These are phyloP conservation scores for Herpetomonas samuelpessoai DNA, from an alignment of 208 protist genomes.

Conservation along the genomic window DNA sequence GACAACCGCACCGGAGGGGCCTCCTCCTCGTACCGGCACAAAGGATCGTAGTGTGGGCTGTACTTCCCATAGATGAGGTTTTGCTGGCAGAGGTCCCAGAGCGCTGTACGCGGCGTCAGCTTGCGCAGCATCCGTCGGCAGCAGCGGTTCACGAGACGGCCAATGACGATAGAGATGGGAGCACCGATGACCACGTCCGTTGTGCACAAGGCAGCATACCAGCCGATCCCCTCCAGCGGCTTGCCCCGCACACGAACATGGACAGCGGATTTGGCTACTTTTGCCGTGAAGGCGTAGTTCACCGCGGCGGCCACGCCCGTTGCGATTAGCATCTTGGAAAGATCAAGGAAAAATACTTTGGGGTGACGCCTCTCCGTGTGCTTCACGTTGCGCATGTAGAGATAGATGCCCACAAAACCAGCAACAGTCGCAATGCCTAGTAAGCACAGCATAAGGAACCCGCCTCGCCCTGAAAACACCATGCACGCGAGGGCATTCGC, in stretches of 20 bases:
- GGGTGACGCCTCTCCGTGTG: slow-evolving; percentile 27
- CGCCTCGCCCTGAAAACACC: slow-evolving; percentile 39
- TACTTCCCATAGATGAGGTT: slow-evolving; percentile 37
- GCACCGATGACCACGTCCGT: slow-evolving; percentile 32
- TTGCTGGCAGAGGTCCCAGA: slow-evolving; percentile 22
- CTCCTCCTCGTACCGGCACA: slow-evolving; percentile 14
- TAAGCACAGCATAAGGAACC: slow-evolving; percentile 26
- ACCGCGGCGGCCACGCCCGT: slow-evolving; percentile 17
- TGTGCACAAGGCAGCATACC: slow-evolving; percentile 39
- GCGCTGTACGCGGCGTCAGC: slow-evolving; percentile 2
- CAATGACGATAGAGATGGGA: slow-evolving; percentile 28
- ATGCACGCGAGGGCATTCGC: slow-evolving; percentile 20
- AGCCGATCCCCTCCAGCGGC: slow-evolving; percentile 44
- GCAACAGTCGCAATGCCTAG: slow-evolving; percentile 18
- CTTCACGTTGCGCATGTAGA: slow-evolving; percentile 14
- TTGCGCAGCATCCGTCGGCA: slow-evolving; percentile 9
- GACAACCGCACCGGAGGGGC: slow-evolving; percentile 19
- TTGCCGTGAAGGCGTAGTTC: slow-evolving; percentile 40
- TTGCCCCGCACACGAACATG: slow-evolving; percentile 25
- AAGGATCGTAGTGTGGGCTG: slow-evolving; percentile 23
- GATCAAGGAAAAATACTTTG: slow-evolving; percentile 31
- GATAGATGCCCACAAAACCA: slow-evolving; percentile 25
- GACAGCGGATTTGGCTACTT: slow-evolving; percentile 19
- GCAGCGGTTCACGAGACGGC: slow-evolving; percentile 19
- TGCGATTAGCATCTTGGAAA: slow-evolving; percentile 35